Evolutionary conservation across 2,329 filamentous ascomycete species (phyloP), one percentile per base, ranked within the genome.

Genomic region (Penicillium fuscoglaucum): DNA sequence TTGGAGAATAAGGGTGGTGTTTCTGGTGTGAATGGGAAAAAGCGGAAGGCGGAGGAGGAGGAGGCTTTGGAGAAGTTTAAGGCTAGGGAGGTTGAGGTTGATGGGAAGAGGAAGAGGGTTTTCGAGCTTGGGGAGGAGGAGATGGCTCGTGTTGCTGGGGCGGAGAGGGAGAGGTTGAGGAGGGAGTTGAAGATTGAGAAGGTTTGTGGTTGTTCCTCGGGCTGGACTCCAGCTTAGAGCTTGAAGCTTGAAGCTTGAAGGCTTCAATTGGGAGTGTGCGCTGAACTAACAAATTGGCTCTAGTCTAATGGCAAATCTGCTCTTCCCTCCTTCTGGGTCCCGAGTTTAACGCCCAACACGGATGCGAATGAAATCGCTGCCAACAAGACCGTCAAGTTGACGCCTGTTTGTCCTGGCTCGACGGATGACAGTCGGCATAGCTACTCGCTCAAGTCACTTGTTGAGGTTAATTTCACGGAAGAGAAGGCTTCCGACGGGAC

Each of bases 281-380:
- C 41, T 54, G 28, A 28, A n/a, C 43, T 54, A 33, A 40, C 46
- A 17, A 21, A 5, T 31, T 39, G 55, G 21, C 33, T 63, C 39
- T 55, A 77, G 70, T 73, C 86, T 3, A 80, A 10, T 40, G 10
- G 83, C 9, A 90, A 89, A 74, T 83, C 85, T 1, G 83, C 83
- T 17, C 78, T 96, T 0, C 90, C 91, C 0, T 96, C 91, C 0
- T 98, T 98, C 77, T 98, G 93, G 95, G 89, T 93, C 13, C 93
- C 92, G 0, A 90, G 89, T 0, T 84, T 93, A 57, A 96, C 90
- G 0, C 91, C 91, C 0, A 81, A 82, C 0, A 83, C 82, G 39
- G 84, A 84, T 47, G 78, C 80, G 49, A 78, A 82, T 52, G 78
- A 87, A 52, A 80, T 86, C 68, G 76, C 83, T 7, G 77, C 84